Percentiles rank a stretch among this genome's conserved stretches.
Evolutionary conservation across 164 flowering plant species (phyloP).

Genomic region (Warburgia ugandensis): DNA sequence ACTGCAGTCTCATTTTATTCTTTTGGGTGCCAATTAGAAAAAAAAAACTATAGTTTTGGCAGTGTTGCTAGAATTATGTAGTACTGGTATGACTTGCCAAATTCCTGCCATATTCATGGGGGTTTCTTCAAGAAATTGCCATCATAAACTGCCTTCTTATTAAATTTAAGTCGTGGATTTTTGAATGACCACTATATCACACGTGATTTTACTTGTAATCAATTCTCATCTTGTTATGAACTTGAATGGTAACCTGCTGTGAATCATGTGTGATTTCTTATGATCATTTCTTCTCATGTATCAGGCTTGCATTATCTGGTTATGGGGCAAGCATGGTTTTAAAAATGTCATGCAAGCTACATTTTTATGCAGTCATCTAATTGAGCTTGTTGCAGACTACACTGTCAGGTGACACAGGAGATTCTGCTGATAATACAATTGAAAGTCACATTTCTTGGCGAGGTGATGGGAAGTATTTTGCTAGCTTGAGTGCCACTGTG

Average conservation of each 20-base stretch:
- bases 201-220: background rate
- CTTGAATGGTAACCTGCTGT: background rate
- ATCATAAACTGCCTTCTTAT: too few relatives aligned
- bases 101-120: too few relatives aligned
- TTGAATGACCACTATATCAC: too few relatives aligned
- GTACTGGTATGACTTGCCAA: too few relatives aligned
- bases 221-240: background rate
- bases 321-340: background rate
- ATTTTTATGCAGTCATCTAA: conserved; percentile 1
- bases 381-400: conserved; percentile 6
- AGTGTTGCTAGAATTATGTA: too few relatives aligned
- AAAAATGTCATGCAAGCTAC: background rate
- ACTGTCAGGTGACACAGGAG: conserved; percentile 31
- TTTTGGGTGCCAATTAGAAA: background rate
- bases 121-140: too few relatives aligned
- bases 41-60: too few relatives aligned
- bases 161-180: too few relatives aligned
- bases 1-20: background rate
- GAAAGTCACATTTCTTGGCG: conserved; percentile 72
- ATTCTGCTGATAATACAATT: conserved; percentile 8
- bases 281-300: background rate
- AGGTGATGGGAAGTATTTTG: conserved; percentile 95
- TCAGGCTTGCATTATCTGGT: background rate
- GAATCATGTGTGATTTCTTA: background rate
- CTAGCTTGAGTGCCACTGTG: conserved; percentile 38